Evolutionary conservation across 1,284 basidiomycete genomes (phyloP), one percentile per base, ranked within the genome.

Genomic region (Cryptococcus deneoformans): DNA sequence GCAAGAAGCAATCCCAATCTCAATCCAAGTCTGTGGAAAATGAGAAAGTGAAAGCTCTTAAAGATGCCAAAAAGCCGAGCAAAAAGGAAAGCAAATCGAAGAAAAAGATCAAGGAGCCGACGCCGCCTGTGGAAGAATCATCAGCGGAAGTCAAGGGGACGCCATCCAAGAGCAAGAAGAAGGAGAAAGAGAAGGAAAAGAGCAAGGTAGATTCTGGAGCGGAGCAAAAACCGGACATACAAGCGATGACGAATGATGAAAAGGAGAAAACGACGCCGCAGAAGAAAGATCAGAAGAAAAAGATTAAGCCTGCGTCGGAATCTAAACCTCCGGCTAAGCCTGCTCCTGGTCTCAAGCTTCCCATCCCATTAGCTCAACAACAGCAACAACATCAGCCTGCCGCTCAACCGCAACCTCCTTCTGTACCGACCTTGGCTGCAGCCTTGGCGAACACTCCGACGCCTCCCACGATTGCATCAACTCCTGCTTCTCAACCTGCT

Each of bases 231-330:
- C 51, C 43, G 35, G 50, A 38, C 2, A 50, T 29, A 20, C 53
- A 58, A 43, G 39, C 46, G 37, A 11, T 42, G 34, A 45, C 12
- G 20, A 35, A 36, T 46, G 45, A 24, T 40, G 57, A 55, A 34
- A 56, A 57, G 36, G 43, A 55, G 34, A 61, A 63, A 38, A 44
- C 54, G 34, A 24, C 49, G 49, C 34, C 52, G 35, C 40, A 52
- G 39, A 60, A 62, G 51, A 64, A 67, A 57, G 62, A 66, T 44
- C 45, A 54, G 47, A 68, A 67, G 58, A 60, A 65, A 59, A 66
- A 66, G 57, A 49, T 47, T 48, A 60, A 69, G 59, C 45, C 60
- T 37, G 59, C 54, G 20, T 53, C 57, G 10, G 53, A 52, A 2
- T 53, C 54, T 43, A 47, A 51, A 42, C 48, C 54, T 6, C 53